phyloP scores from a whole-genome alignment of 208 protist genomes.

The Acanthamoeba healyi region DNA sequence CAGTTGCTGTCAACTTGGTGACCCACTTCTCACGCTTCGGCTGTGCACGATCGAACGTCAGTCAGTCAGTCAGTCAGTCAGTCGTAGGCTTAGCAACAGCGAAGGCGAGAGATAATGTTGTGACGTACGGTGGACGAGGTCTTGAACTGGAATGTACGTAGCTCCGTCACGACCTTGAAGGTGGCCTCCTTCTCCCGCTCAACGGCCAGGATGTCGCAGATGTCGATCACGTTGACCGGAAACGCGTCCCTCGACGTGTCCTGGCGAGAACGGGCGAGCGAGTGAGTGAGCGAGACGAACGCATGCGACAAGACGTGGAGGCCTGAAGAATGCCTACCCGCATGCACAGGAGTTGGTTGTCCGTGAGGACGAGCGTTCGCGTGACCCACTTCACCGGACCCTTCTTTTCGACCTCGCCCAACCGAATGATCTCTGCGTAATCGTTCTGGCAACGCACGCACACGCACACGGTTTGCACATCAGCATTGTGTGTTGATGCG shows the following conservation, averaged over 20 bases:
- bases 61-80: too few species aligned
- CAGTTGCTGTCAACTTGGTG: neutral
- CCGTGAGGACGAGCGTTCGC: constrained; percentile 49
- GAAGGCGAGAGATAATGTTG: neutral
- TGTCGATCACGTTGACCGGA: constrained; percentile 55
- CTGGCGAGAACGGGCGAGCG: neutral
- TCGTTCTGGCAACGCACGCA: constrained; percentile 1
- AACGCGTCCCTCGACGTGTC: constrained; percentile 1
- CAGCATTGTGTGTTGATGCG: neutral
- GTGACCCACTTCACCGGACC: constrained; percentile 36
- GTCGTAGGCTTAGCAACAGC: too few species aligned
- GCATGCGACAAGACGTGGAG: neutral
- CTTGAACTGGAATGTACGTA: constrained; percentile 26
- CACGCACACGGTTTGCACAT: neutral
- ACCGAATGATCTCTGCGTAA: constrained; percentile 42
- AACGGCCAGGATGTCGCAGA: neutral
- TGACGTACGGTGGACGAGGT: constrained; percentile 2
- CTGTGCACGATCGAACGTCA: neutral
- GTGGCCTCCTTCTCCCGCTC: constrained; percentile 24
- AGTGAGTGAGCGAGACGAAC: neutral
- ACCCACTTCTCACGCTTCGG: constrained; percentile 47
- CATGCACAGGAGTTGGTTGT: constrained; percentile 55
- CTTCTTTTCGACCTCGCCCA: constrained; percentile 65
- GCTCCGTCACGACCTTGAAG: constrained; percentile 16
- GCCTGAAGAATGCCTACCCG: neutral